A percentile compares a stretch with the other conserved stretches of the same genome.
Evolutionary conservation across 768 basidiomycete genomes (phyloP).

Genomic region (Chalciporus chontae): DNA sequence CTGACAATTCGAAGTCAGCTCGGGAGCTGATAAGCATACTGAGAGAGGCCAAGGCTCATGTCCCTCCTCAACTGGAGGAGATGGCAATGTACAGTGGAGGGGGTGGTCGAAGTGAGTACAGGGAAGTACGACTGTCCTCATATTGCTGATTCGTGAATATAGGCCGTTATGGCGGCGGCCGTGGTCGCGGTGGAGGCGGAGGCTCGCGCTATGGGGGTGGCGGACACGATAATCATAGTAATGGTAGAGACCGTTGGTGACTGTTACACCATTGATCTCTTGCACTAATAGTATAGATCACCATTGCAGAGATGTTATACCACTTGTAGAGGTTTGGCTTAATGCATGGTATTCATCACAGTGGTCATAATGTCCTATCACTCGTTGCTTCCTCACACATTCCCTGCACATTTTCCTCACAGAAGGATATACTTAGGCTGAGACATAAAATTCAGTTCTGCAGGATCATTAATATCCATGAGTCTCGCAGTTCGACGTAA

Average conservation of each 20-base stretch:
- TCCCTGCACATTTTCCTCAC: no score
- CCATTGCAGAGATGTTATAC: constrained; percentile 21
- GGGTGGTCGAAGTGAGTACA: constrained; percentile 60
- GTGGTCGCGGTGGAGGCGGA: constrained; percentile 21
- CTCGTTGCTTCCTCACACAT: no score
- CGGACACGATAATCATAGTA: constrained; percentile 21
- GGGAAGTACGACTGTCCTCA: background rate
- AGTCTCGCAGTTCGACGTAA: no score
- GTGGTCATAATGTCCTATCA: no score
- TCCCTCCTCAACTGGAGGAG: constrained; percentile 89
- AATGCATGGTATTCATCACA: no score
- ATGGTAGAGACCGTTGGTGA: constrained; percentile 25
- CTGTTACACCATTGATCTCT: background rate
- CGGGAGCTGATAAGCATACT: constrained; percentile 88
- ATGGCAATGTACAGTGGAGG: constrained; percentile 88
- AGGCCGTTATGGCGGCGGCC: constrained; percentile 62
- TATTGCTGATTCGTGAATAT: background rate
- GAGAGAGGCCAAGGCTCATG: constrained; percentile 77
- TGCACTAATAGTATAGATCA: constrained; percentile 19
- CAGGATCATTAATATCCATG: no score
- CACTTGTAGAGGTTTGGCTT: constrained; percentile 18
- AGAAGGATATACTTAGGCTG: no score
- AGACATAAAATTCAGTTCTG: no score
- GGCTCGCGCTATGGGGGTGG: constrained; percentile 23
- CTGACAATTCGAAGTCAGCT: constrained; percentile 92